phyloP scores from a whole-genome alignment of 345 rosid species.

The Citrus sinensis region DVS_A1.0 CM039164.1:21848501-21849000 shows the following conservation, averaged over 20 bases:
- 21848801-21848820: constrained; percentile 86
- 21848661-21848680: neutral
- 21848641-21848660: neutral
- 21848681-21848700: neutral
- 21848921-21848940: constrained; percentile 57
- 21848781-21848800: constrained; percentile 64
- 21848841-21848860: constrained; percentile 79
- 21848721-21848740: neutral
- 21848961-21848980: constrained; percentile 54
- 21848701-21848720: neutral
- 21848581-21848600: neutral
- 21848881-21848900: constrained; percentile 61
- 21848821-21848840: constrained; percentile 86
- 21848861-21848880: constrained; percentile 73
- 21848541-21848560: no score
- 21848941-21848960: constrained; percentile 86
- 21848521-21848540: neutral
- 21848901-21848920: constrained; percentile 32
- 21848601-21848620: neutral
- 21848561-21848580: neutral
- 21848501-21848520: no score
- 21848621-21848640: neutral
- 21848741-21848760: neutral
- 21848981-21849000: constrained; percentile 86
- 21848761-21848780: constrained; percentile 57